phyloP scores from a whole-genome alignment of 2,329 filamentous ascomycete genomes.

The Calonectria hawksworthii region DNA sequence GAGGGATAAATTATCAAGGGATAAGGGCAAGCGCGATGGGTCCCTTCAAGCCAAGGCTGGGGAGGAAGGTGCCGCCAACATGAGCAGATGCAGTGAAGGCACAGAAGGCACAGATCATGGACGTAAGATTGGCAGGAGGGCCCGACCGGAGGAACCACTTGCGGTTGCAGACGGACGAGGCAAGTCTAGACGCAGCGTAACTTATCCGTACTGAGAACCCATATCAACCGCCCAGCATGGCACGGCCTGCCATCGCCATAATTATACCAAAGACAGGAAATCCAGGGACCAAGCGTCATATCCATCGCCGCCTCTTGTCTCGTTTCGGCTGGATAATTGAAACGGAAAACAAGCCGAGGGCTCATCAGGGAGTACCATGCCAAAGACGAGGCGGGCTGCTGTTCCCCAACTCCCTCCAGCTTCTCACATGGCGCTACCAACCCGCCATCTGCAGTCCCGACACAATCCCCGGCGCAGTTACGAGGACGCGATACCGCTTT shows the following conservation, averaged over 20 bases:
- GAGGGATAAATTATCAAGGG: slow-evolving; percentile 1
- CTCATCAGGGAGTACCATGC: slow-evolving; percentile 8
- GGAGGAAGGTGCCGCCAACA: background rate
- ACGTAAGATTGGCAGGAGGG: slow-evolving; percentile 2
- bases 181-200: background rate
- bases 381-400: background rate
- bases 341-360: slow-evolving; percentile 4
- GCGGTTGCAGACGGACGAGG: background rate
- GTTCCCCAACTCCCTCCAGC: background rate
- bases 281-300: background rate
- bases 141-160: background rate
- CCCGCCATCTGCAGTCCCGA: background rate
- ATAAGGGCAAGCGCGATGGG: background rate
- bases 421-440: slow-evolving; percentile 11
- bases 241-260: background rate
- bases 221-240: background rate
- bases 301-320: background rate
- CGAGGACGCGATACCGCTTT: background rate
- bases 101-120: background rate
- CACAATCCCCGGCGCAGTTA: background rate
- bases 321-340: background rate
- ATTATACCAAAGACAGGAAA: background rate
- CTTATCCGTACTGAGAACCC: background rate
- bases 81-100: background rate
- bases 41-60: background rate